These are phyloP conservation scores for Scheffersomyces cryptocercus DNA, from an alignment of 1,139 yeast species.

Conservation along the genomic window DNA sequence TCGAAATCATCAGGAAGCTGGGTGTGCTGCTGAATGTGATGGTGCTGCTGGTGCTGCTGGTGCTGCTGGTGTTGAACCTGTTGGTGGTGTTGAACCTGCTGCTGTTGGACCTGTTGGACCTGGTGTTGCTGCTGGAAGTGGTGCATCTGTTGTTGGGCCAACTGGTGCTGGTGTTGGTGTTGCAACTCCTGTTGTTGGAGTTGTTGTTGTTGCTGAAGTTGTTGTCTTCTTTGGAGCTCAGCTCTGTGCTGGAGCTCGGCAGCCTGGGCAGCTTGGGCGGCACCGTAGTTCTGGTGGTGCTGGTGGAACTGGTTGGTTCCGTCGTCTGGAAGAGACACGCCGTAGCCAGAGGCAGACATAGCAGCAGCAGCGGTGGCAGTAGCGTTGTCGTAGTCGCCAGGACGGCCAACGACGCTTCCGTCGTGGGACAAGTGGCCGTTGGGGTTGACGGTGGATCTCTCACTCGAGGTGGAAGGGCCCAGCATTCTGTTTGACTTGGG, in stretches of 20 bases:
- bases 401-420: constrained; percentile 3
- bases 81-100: constrained; percentile 7
- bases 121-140: constrained; percentile 11
- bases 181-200: constrained; percentile 13
- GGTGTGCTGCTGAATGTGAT: background rate
- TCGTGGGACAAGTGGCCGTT: constrained; percentile 11
- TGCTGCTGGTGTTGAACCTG: constrained; percentile 1
- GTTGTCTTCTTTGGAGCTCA: constrained; percentile 23
- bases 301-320: constrained; percentile 25
- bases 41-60: constrained; percentile 7
- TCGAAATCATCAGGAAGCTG: constrained; percentile 13
- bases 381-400: constrained; percentile 16
- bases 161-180: constrained; percentile 4
- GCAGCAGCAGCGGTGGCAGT: constrained; percentile 23
- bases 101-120: constrained; percentile 2
- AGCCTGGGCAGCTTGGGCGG: constrained; percentile 24
- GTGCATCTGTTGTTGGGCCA: constrained; percentile 8
- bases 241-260: constrained; percentile 30
- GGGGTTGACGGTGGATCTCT: constrained; percentile 26
- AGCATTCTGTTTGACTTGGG: constrained; percentile 17
- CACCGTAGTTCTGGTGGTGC: constrained; percentile 24
- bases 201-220: constrained; percentile 19
- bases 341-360: constrained; percentile 16
- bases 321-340: constrained; percentile 18
- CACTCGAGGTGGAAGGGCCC: constrained; percentile 37